Base-by-base conservation (phyloP, 768 basidiomycete species). In the Gautieria morchelliformis region DNA sequence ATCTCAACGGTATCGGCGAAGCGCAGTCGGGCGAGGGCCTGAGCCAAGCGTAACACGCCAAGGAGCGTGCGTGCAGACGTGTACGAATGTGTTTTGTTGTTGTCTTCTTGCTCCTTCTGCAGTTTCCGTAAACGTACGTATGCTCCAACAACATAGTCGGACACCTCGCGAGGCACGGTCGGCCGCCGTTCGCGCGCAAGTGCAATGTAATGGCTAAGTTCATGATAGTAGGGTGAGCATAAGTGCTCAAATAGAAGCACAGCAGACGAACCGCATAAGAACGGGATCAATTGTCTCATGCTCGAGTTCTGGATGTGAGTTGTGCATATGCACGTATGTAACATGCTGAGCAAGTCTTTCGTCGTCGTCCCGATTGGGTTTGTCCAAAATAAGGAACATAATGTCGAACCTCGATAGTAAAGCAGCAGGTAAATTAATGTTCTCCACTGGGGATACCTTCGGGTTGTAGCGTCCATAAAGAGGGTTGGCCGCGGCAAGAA, bases 401-500 rank as follows among this genome's bases (percentile, higher is more conserved):
- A 98, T 76, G 68, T 99, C 96, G 70, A 99, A 99, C 70, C 96
- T 84, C 22, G 95, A 98, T 48, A 99, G 73, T 27, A 99, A 77
- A 0, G 96, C 96, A 1, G 96, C 96, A 24, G 96, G 96, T 41
- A 99, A 79, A 69, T 99, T 99, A 79, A 99, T 97, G 69, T 99
- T 99, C 67, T 99, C 96, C 0, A 96, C 93, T 0, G 96, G 96
- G 4, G 96, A 97, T 15, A 97, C 80, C 70, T 95, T 97, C 9
- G 93, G 85, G 69, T 99, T 99, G 76, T 99, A 99, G 32, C 96
- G 89, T 27, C 96, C 96, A 64, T 96, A 98, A 0, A 98, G 75
- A 37, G 96, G 96, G 70, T 99, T 99, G 58, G 96, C 96, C 11
- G 96, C 96, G 3, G 96, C 96, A 14, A 99, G 82, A 66, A 99